A percentile compares a stretch with the other conserved stretches of the same genome.
Conservation (phyloP, 2,329 filamentous ascomycete species). For the Periconia macrospinosa region DNA sequence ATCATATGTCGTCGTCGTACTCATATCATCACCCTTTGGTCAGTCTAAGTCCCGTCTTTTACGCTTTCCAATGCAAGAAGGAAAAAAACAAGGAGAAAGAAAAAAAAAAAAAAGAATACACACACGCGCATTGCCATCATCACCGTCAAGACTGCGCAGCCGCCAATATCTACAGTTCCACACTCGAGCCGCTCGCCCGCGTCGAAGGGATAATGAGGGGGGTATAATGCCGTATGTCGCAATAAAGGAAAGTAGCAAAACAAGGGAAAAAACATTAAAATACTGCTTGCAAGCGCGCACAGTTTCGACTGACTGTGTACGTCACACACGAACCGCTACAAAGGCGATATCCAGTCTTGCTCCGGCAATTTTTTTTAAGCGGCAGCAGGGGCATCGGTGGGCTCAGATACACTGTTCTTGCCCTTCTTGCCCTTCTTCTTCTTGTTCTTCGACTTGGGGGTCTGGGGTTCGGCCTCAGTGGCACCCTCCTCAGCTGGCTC, state of each 20-base stretch:
- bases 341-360: neutral
- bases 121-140: neutral
- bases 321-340: neutral
- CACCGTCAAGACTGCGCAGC: neutral
- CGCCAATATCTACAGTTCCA: neutral
- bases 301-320: constrained; percentile 1
- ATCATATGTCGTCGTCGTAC: constrained; percentile 2
- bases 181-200: constrained; percentile 1
- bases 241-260: constrained; percentile 1
- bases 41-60: neutral
- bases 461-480: neutral
- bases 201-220: constrained; percentile 3
- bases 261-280: neutral
- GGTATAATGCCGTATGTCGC: constrained; percentile 11
- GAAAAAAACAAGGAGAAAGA: neutral
- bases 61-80: neutral
- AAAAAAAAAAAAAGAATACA: neutral
- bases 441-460: neutral
- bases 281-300: neutral
- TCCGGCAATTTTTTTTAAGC: neutral
- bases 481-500: neutral
- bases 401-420: neutral
- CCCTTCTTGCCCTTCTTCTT: neutral
- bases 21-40: neutral
- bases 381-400: neutral